Base-by-base conservation (phyloP, 768 basidiomycete genomes). In the Naematelia aurantialba region DNA sequence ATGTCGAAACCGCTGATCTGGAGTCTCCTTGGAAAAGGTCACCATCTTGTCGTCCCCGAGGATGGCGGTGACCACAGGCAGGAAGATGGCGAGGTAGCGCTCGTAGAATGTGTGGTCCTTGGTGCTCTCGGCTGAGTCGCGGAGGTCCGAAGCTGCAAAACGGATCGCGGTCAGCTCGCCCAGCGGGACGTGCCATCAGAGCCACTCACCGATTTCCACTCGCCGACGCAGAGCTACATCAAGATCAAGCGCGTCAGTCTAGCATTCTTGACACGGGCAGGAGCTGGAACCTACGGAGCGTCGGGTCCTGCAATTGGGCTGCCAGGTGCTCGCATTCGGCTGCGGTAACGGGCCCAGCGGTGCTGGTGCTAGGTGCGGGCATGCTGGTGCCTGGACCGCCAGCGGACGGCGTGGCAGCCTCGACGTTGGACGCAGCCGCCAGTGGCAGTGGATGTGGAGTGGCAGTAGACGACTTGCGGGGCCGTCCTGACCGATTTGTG, bases 1-100 rank as follows among this genome's bases (percentile, higher is more conserved):
- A 64, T 88, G 86, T 46, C 96, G 89, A 70, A 94, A 90, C 66
- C 85, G 84, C 59, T 79, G 78, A 31, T 79, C 78, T 4, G 65
- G 47, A 50, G 60, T 63, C 22, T 79, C 78, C 58, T 71, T 72
- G 47, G 62, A 52, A 57, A 78, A 84, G 1, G 85, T 81, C 8
- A 76, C 65, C 1, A 63, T 60, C 31, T 69, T 69, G 27, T 67
- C 66, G 3, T 72, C 72, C 3, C 70, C 66, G 2, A 73, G 62
- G 4, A 70, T 63, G 1, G 63, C 62, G 12, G 63, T 54, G 19
- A 77, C 55, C 5, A 66, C 63, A 3, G 70, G 69, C 12, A 75
- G 64, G 31, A 75, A 70, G 25, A 67, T 59, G 8, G 63, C 63
- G 2, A 77, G 67, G 52, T 75, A 77, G 25, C 63, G 66, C 14